phyloP scores from a whole-genome alignment of 306 rosid genomes.

The Lupinus albus region DNA sequence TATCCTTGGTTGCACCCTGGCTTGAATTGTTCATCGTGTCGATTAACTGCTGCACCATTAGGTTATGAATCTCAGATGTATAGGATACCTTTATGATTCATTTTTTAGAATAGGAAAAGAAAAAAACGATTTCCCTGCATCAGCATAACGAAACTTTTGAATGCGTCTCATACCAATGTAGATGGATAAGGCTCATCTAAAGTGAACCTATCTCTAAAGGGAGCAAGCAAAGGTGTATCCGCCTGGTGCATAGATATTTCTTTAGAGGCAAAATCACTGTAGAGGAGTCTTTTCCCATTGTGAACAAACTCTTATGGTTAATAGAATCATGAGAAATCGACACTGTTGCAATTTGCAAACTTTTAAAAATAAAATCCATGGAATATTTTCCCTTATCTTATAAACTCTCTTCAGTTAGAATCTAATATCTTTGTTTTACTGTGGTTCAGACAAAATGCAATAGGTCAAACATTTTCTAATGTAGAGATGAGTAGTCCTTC shows the following conservation, averaged over 20 bases:
- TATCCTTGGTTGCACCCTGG: constrained; percentile 27
- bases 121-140: not conserved
- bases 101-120: constrained; percentile 14
- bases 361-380: not conserved
- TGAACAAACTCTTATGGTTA: not conserved
- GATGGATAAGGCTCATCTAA: too few species aligned
- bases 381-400: constrained; percentile 4
- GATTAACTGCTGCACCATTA: constrained; percentile 24
- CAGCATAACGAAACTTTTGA: not conserved
- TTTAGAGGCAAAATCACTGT: too few species aligned
- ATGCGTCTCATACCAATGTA: not conserved
- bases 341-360: constrained; percentile 16
- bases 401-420: constrained; percentile 20
- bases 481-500: constrained; percentile 77
- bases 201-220: too few species aligned
- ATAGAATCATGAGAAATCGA: constrained; percentile 9
- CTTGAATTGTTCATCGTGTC: constrained; percentile 23
- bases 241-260: too few species aligned
- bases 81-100: not conserved
- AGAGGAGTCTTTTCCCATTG: too few species aligned
- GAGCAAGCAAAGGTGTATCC: too few species aligned
- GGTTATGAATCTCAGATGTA: constrained; percentile 20
- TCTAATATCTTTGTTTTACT: constrained; percentile 18
- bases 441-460: constrained; percentile 68
- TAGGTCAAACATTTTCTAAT: constrained; percentile 64